Percentiles rank a stretch among this genome's conserved stretches.
Evolutionary conservation across 768 basidiomycete species (phyloP).

Genomic region (Kwoniella dejecticola): DNA sequence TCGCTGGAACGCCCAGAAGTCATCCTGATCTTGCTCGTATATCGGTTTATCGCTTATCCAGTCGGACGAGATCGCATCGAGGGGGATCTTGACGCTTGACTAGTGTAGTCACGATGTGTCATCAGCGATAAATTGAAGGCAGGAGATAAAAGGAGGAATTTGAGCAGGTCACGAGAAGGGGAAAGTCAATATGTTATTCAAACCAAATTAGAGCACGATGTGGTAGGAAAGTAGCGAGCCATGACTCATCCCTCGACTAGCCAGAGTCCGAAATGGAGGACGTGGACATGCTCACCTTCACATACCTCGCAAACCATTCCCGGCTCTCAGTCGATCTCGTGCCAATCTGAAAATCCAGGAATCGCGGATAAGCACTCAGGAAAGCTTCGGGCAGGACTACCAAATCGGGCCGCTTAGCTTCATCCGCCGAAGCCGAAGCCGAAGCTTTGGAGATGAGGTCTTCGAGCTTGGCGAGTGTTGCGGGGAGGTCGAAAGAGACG

Average conservation of each 20-base stretch:
- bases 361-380: slow-evolving; percentile 32
- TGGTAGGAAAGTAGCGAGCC: too few species aligned
- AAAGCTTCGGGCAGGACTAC: slow-evolving; percentile 40
- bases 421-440: too few species aligned
- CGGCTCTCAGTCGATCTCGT: slow-evolving; percentile 28
- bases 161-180: too few species aligned
- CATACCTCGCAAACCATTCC: slow-evolving; percentile 35
- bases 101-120: too few species aligned
- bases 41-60: slow-evolving; percentile 5
- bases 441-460: slow-evolving; percentile 16
- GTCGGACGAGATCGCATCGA: slow-evolving; percentile 4
- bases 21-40: slow-evolving; percentile 5
- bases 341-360: slow-evolving; percentile 29
- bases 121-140: too few species aligned
- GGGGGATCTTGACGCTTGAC: slow-evolving; percentile 16
- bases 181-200: too few species aligned
- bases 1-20: slow-evolving; percentile 22
- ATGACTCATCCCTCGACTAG: too few species aligned
- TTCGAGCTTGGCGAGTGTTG: slow-evolving; percentile 21
- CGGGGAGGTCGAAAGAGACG: slow-evolving; percentile 26
- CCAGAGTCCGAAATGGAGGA: too few species aligned
- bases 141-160: too few species aligned
- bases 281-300: slow-evolving; percentile 16
- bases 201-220: too few species aligned
- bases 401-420: slow-evolving; percentile 13